Evolutionary conservation across 495 filamentous ascomycete species (phyloP).

Genomic region (Xylaria flabelliformis): DNA sequence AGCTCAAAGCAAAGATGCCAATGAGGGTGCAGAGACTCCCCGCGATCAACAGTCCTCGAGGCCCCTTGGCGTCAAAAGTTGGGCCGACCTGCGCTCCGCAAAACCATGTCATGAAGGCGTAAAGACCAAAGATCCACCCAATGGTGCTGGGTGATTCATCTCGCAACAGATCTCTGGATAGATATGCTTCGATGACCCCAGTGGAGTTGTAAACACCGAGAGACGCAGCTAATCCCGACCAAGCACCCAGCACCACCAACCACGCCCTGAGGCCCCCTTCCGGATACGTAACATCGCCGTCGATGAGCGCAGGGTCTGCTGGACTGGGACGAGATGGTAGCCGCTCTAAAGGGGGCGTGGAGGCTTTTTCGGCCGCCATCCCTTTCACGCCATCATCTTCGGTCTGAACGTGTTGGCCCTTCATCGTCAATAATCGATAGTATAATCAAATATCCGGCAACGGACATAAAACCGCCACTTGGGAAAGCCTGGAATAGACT

Average conservation of each 20-base stretch:
- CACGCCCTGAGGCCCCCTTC: constrained; percentile 65
- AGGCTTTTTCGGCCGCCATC: not conserved
- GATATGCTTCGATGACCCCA: constrained; percentile 68
- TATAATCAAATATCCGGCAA: not conserved
- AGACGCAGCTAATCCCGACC: constrained; percentile 64
- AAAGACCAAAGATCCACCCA: constrained; percentile 69
- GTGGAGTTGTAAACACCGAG: constrained; percentile 70
- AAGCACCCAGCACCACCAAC: constrained; percentile 67
- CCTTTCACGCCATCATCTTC: not conserved
- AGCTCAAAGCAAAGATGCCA: constrained; percentile 62
- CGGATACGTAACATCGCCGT: constrained; percentile 53
- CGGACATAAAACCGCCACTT: not conserved
- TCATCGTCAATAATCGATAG: not conserved
- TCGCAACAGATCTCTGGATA: constrained; percentile 63
- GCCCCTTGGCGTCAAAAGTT: constrained; percentile 67
- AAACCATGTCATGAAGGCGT: constrained; percentile 68
- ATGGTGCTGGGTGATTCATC: constrained; percentile 61
- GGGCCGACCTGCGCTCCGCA: constrained; percentile 70
- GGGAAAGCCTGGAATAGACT: not conserved
- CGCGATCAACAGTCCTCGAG: constrained; percentile 56
- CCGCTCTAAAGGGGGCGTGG: not conserved
- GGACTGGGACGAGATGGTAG: not conserved
- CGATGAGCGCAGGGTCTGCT: constrained; percentile 1
- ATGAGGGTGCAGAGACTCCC: constrained; percentile 59
- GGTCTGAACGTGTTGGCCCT: not conserved